Evolutionary conservation across 306 rosid species (phyloP), one percentile per base, ranked within the genome.

Genomic region (Boehmeria nivea): DNA sequence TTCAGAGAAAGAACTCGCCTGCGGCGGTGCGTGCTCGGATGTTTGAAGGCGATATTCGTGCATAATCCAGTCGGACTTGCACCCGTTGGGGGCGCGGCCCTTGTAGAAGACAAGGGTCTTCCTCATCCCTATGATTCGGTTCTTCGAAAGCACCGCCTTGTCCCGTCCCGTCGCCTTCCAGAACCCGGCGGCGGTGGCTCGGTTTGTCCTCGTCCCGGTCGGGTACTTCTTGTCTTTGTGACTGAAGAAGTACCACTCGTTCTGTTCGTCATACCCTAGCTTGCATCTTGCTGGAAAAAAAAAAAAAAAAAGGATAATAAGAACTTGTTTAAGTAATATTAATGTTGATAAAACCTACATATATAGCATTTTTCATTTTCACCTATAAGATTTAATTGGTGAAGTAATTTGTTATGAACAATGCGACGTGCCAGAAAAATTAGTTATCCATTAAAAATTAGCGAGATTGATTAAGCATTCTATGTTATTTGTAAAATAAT

Each of bases 111-210:
- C 97, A 4, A 89, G 82, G 3, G 97, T 89, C 64, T 89, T 89
- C 58, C 97, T 85, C 97, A 89, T 89, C 0, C 97, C 97, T 31
- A 89, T 89, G 24, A 85, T 57, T 63, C 71, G 73, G 69, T 81
- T 77, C 64, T 83, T 83, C 12, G 95, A 79, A 33, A 80, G 70
- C 49, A 89, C 95, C 12, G 89, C 97, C 33, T 89, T 89, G 78
- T 89, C 97, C 6, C 97, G 81, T 36, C 97, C 97, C 0, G 97
- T 89, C 19, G 97, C 97, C 54, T 89, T 89, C 97, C 97, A 89
- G 69, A 89, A 89, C 23, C 97, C 97, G 26, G 95, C 87, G 19
- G 81, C 75, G 12, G 97, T 89, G 0, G 97, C 97, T 51, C 97
- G 78, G 39, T 89, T 89, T 1, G 97, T 89, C 34, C 97, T 56